A percentile compares a stretch with the other conserved stretches of the same genome.
These are phyloP conservation scores for Eutrema heterophyllum DNA, from an alignment of 345 rosid genomes.

Conservation along the genomic window DNA sequence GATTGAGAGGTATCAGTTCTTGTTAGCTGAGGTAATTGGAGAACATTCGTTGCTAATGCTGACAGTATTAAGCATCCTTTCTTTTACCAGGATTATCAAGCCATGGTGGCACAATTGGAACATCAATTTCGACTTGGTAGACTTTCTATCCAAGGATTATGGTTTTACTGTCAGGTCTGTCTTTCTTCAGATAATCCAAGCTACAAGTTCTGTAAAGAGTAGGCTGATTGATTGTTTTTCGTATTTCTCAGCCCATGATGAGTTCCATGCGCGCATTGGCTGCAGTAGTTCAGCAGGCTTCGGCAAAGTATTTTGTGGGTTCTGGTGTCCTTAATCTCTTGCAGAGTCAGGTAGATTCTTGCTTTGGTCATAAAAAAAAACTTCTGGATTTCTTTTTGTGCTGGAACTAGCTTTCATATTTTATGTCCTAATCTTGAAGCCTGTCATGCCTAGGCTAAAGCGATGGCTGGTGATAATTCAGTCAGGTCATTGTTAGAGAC, in stretches of 20 bases:
- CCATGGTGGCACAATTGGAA: constrained; percentile 95
- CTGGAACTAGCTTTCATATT: constrained; percentile 1
- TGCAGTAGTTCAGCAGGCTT: constrained; percentile 69
- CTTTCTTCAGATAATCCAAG: constrained; percentile 11
- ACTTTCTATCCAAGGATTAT: constrained; percentile 93
- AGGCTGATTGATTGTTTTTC: constrained; percentile 18
- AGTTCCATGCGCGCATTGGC: constrained; percentile 87
- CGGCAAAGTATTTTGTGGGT: constrained; percentile 67
- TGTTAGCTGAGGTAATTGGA: background rate
- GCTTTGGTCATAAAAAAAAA: background rate
- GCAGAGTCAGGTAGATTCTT: constrained; percentile 75
- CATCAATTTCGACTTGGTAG: constrained; percentile 96
- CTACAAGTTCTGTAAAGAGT: background rate
- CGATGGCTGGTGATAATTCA: constrained; percentile 94
- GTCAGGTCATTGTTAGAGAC: constrained; percentile 93
- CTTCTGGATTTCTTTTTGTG: background rate
- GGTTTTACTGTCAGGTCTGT: constrained; percentile 97
- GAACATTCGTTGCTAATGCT: constrained; percentile 1
- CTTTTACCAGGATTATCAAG: constrained; percentile 71
- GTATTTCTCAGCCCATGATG: constrained; percentile 73
- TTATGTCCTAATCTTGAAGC: constrained; percentile 26
- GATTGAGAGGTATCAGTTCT: background rate
- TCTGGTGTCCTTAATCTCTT: constrained; percentile 91
- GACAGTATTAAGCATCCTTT: constrained; percentile 4
- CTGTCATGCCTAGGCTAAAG: constrained; percentile 63